Evolutionary conservation across 2,329 filamentous ascomycete species (phyloP).

Genomic region (Ophiostoma perfectum): DNA sequence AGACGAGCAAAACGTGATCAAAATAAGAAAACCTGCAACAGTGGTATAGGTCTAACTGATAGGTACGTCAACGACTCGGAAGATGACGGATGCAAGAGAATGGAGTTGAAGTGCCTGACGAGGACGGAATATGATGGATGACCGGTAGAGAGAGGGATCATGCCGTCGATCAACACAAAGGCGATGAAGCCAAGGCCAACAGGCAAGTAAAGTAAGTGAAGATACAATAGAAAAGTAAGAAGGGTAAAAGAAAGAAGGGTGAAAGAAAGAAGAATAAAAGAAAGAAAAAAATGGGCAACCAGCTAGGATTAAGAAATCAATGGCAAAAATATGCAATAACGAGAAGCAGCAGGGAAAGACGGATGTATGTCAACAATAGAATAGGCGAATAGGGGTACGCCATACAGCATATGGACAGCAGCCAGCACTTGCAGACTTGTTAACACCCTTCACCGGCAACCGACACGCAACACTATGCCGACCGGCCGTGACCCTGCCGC

Average conservation of each 20-base stretch:
- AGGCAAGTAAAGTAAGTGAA: not conserved
- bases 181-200: not conserved
- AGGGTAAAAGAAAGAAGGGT: not conserved
- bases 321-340: not conserved
- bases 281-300: not conserved
- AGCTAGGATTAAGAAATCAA: not conserved
- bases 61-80: not conserved
- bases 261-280: not conserved
- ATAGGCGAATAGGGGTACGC: not conserved
- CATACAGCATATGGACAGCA: not conserved
- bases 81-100: not conserved
- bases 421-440: not conserved
- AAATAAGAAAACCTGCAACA: not conserved
- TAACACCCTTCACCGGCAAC: no score
- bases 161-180: not conserved
- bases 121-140: not conserved
- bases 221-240: not conserved
- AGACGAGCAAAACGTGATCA: not conserved
- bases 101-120: not conserved
- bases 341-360: not conserved
- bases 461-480: conserved; percentile 18
- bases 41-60: not conserved
- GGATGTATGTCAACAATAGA: not conserved
- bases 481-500: conserved; percentile 30
- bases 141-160: not conserved